Base-by-base conservation (phyloP, 495 filamentous ascomycete genomes). In the Evansstolkia leycettana region DNA sequence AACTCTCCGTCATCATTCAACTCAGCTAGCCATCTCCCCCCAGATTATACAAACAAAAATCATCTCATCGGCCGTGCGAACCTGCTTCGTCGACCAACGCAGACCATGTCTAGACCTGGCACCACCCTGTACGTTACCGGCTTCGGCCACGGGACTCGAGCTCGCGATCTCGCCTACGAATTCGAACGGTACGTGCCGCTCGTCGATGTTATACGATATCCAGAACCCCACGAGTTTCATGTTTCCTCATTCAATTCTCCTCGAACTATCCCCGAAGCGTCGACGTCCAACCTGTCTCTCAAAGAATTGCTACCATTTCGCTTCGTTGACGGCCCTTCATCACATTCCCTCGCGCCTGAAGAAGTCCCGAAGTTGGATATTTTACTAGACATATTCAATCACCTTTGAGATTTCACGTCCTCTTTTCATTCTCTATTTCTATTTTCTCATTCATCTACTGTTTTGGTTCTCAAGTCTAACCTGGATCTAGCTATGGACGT, bases 141-240 rank as follows among this genome's bases (percentile, higher is more conserved):
- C 70, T 99, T 99, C 64, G 90, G 89, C 70, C 89, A 94, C 62
- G 92, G 90, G 54, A 99, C 90, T 58, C 87, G 90, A 70, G 90
- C 90, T 58, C 86, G 92, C 75, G 90, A 99, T 68, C 85, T 99
- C 63, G 90, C 90, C 70, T 96, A 94, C 83, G 90, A 99, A 75
- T 95, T 95, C 82, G 87, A 94, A 83, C 84, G 89, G 92, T 98
- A 92, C 72, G 82, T 87, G 48, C 55, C 66, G 72, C 72, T 71
- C 70, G 66, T 66, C 65, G 56, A 58, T 57, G 41, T 48, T 57
- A 49, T 53, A 46, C 54, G 45, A 52, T 51, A 43, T 42, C 44
- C n/a, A n/a, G n/a, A 44, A 50, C 49, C 45, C 41, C 46, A 45
- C 53, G 50, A 40, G 44, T 38, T 42, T 33, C 37, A 46, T 37